Evolutionary conservation across 1,139 yeast genomes (phyloP).

Genomic region (Kodamaea fungicola): DNA sequence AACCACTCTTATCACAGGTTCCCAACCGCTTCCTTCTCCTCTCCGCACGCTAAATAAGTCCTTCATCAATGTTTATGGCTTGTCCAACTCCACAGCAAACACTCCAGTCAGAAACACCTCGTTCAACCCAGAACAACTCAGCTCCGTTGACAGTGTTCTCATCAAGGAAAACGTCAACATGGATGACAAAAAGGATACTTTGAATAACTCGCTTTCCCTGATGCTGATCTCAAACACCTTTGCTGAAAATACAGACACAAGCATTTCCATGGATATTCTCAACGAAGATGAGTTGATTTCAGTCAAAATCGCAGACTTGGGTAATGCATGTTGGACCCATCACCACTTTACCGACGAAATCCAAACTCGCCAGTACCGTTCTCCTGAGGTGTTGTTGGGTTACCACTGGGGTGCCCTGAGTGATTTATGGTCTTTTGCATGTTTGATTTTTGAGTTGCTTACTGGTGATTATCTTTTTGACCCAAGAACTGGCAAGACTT

Average conservation of each 20-base stretch:
- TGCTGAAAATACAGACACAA: conserved; percentile 16
- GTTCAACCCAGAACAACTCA: conserved; percentile 9
- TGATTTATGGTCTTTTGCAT: conserved; percentile 49
- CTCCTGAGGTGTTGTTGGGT: conserved; percentile 47
- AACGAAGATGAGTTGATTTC: conserved; percentile 47
- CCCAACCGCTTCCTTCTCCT: conserved; percentile 83
- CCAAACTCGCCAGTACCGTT: conserved; percentile 47
- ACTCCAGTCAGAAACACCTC: conserved; percentile 34
- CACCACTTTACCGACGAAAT: conserved; percentile 52
- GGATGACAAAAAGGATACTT: conserved; percentile 16
- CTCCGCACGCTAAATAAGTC: conserved; percentile 31
- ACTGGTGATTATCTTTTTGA: conserved; percentile 50
- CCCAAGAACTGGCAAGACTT: conserved; percentile 45
- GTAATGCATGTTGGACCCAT: conserved; percentile 49
- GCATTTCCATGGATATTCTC: conserved; percentile 17
- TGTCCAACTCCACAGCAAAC: conserved; percentile 39
- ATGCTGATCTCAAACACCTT: conserved; percentile 37
- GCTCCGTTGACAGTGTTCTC: conserved; percentile 10
- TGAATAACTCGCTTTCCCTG: conserved; percentile 41
- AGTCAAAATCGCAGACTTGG: conserved; percentile 49
- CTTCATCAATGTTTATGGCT: conserved; percentile 34
- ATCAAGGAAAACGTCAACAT: conserved; percentile 8
- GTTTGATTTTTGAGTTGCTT: conserved; percentile 42
- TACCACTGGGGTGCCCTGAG: conserved; percentile 51
- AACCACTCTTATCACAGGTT: conserved; percentile 77